A percentile compares a stretch with the other conserved stretches of the same genome.
Evolutionary conservation across 1,139 yeast species (phyloP).

Genomic region (Suhomyces anneliseae): DNA sequence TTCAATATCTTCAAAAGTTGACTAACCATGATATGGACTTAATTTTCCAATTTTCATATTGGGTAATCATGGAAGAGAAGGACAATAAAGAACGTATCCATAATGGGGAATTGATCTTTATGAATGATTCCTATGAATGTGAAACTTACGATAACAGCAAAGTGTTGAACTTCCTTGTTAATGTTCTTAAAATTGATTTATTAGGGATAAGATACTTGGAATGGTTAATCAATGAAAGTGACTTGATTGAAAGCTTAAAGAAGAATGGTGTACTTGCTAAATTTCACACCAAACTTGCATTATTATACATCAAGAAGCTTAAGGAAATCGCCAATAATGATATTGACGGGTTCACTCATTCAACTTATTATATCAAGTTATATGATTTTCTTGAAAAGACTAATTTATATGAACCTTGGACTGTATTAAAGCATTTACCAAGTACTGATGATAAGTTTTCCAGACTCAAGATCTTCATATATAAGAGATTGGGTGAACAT

Average conservation of each 20-base stretch:
- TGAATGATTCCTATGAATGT: constrained; percentile 65
- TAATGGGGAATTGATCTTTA: constrained; percentile 55
- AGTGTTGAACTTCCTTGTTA: constrained; percentile 51
- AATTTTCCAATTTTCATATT: constrained; percentile 57
- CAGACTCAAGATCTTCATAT: constrained; percentile 56
- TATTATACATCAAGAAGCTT: constrained; percentile 49
- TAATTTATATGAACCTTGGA: constrained; percentile 47
- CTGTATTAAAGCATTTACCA: constrained; percentile 40
- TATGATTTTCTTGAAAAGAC: constrained; percentile 36
- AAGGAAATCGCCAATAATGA: constrained; percentile 17
- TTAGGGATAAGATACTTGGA: constrained; percentile 62
- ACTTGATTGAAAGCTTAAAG: constrained; percentile 38
- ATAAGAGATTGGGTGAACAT: constrained; percentile 62
- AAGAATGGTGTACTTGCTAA: constrained; percentile 34
- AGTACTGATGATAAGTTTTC: constrained; percentile 35
- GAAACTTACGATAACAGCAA: constrained; percentile 55
- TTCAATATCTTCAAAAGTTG: constrained; percentile 66
- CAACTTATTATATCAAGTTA: constrained; percentile 34
- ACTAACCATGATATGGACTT: constrained; percentile 51
- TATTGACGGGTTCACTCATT: constrained; percentile 15
- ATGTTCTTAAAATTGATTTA: constrained; percentile 23
- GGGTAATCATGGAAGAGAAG: constrained; percentile 45
- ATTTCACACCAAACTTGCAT: constrained; percentile 55
- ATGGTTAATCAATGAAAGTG: constrained; percentile 46
- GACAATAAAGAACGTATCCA: constrained; percentile 23